These are phyloP conservation scores for Neonectria neomacrospora DNA, from an alignment of 2,329 filamentous ascomycete genomes.

Conservation along the genomic window DNA sequence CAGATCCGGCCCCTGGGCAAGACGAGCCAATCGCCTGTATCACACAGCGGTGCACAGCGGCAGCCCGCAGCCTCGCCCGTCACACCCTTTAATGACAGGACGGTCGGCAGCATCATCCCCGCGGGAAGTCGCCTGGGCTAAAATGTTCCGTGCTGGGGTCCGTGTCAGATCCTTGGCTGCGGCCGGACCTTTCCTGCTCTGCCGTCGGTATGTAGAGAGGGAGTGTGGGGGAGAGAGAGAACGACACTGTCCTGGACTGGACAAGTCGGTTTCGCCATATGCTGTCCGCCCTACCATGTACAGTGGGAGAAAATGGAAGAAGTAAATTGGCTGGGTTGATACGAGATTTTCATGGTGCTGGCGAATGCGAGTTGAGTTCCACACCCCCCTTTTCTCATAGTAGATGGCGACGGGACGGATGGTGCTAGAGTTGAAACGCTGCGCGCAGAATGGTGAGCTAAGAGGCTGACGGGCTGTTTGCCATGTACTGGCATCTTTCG, in stretches of 20 bases:
- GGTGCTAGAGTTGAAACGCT: constrained; percentile 34
- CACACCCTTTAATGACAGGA: constrained; percentile 42
- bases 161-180: constrained; percentile 21
- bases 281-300: neutral
- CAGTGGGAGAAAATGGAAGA: neutral
- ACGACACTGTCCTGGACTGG: constrained; percentile 1
- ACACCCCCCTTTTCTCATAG: constrained; percentile 8
- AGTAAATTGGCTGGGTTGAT: neutral
- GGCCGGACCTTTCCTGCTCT: constrained; percentile 22
- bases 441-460: constrained; percentile 27
- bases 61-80: constrained; percentile 25
- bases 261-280: neutral
- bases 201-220: constrained; percentile 8
- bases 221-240: neutral
- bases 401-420: constrained; percentile 5
- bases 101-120: constrained; percentile 34
- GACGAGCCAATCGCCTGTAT: constrained; percentile 33
- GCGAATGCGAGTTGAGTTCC: constrained; percentile 28
- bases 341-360: constrained; percentile 15
- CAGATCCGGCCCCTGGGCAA: constrained; percentile 24
- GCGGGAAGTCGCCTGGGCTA: constrained; percentile 34
- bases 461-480: constrained; percentile 14
- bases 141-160: constrained; percentile 39
- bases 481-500: neutral
- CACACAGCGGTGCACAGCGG: constrained; percentile 31